A percentile compares a stretch with the other conserved stretches of the same genome.
phyloP scores from a whole-genome alignment of 441 rosid species.

The Theobroma grandiflorum region DNA sequence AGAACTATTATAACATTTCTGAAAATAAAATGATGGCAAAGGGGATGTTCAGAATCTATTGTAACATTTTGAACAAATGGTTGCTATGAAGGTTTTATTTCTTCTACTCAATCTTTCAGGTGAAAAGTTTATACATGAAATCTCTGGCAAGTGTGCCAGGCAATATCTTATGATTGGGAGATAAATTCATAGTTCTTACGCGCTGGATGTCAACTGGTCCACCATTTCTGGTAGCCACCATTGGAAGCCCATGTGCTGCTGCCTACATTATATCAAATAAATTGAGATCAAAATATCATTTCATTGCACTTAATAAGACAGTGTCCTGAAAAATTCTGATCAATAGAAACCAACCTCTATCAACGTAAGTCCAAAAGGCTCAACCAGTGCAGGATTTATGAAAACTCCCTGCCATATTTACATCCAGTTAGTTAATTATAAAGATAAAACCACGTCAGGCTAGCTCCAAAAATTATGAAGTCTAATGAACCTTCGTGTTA shows the following conservation, averaged over 20 bases:
- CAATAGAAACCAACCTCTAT: constrained; percentile 69
- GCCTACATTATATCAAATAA: constrained; percentile 59
- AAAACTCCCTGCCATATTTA: constrained; percentile 78
- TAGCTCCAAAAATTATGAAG: constrained; percentile 13
- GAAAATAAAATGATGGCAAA: neutral
- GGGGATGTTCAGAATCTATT: constrained; percentile 1
- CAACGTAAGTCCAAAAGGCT: constrained; percentile 96
- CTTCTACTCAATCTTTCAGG: neutral
- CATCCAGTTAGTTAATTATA: constrained; percentile 17
- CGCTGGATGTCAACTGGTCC: constrained; percentile 96
- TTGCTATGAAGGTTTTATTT: neutral
- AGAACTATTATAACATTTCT: constrained; percentile 4
- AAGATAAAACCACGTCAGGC: constrained; percentile 19
- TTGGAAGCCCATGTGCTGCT: constrained; percentile 98
- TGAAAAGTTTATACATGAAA: constrained; percentile 4
- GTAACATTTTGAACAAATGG: constrained; percentile 16
- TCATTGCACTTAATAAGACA: constrained; percentile 15
- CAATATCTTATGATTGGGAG: constrained; percentile 7
- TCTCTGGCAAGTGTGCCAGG: neutral
- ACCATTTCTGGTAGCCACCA: constrained; percentile 97
- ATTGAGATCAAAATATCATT: constrained; percentile 22
- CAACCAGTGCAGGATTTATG: constrained; percentile 96
- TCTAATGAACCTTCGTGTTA: constrained; percentile 69
- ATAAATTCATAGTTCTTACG: constrained; percentile 42
- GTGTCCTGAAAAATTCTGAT: neutral